phyloP scores from a whole-genome alignment of 129 eudicot species.

The Ambrosia trifida region DNA sequence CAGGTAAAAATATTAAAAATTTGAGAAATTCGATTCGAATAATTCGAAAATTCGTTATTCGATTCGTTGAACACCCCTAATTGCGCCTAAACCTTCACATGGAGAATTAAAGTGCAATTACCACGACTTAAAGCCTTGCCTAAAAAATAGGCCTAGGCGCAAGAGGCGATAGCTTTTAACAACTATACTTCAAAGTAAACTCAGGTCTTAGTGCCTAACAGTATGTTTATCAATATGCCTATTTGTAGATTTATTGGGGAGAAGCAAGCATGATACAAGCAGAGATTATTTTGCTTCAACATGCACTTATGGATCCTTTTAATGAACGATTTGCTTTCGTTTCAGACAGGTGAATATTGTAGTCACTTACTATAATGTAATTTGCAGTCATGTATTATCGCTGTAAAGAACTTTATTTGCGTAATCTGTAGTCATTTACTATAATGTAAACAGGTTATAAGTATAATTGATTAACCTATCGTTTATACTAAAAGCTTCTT shows the following conservation, averaged over 20 bases:
- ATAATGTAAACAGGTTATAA: not conserved
- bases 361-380: conserved; percentile 14
- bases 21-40: too few relatives aligned
- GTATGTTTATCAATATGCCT: conserved; percentile 28
- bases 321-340: conserved; percentile 88
- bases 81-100: too few relatives aligned
- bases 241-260: conserved; percentile 93
- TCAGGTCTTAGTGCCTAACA: not conserved
- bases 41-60: too few relatives aligned
- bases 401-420: not conserved
- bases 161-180: too few relatives aligned
- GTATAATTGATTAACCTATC: not conserved
- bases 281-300: conserved; percentile 78
- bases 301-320: conserved; percentile 71
- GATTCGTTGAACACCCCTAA: too few relatives aligned
- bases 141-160: too few relatives aligned
- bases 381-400: not conserved
- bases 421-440: conserved; percentile 18
- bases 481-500: not conserved
- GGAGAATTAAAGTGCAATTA: too few relatives aligned
- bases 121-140: too few relatives aligned
- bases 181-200: not conserved
- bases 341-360: conserved; percentile 70
- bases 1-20: too few relatives aligned
- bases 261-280: conserved; percentile 97